phyloP scores from a whole-genome alignment of 129 eudicot species.

The Tanacetum coccineum region DNA sequence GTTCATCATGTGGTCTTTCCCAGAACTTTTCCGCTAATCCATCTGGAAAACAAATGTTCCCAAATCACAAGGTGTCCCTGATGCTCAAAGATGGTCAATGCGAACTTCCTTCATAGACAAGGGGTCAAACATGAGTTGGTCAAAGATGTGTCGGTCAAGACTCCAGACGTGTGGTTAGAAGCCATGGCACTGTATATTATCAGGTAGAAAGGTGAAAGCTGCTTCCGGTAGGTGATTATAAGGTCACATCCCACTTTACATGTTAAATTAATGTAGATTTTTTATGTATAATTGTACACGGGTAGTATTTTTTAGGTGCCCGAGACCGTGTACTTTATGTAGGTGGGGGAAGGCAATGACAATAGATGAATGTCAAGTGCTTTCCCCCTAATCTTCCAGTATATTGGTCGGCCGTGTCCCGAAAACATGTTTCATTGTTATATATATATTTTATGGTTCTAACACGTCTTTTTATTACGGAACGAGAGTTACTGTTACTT shows the following conservation, averaged over 20 bases:
- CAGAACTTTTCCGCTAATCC: constrained; percentile 73
- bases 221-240: constrained; percentile 26
- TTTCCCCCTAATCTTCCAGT: neutral
- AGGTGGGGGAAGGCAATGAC: constrained; percentile 15
- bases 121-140: too few relatives aligned
- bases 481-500: too few relatives aligned
- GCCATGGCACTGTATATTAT: constrained; percentile 25
- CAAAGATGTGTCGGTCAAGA: constrained; percentile 10
- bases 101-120: too few relatives aligned
- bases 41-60: too few relatives aligned
- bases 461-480: neutral
- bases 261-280: too few relatives aligned
- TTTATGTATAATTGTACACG: too few relatives aligned
- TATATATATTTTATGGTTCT: constrained; percentile 5
- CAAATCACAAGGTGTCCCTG: too few relatives aligned
- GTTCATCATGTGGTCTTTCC: constrained; percentile 96
- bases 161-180: neutral
- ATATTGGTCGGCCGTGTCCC: neutral
- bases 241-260: too few relatives aligned
- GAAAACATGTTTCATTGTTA: too few relatives aligned
- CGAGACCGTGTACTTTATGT: too few relatives aligned
- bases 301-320: too few relatives aligned
- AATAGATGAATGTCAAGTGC: constrained; percentile 28
- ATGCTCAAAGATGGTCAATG: too few relatives aligned
- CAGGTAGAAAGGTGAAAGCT: constrained; percentile 23